phyloP scores from a whole-genome alignment of 1,139 yeast species.

The Spathaspora sp. region DNA sequence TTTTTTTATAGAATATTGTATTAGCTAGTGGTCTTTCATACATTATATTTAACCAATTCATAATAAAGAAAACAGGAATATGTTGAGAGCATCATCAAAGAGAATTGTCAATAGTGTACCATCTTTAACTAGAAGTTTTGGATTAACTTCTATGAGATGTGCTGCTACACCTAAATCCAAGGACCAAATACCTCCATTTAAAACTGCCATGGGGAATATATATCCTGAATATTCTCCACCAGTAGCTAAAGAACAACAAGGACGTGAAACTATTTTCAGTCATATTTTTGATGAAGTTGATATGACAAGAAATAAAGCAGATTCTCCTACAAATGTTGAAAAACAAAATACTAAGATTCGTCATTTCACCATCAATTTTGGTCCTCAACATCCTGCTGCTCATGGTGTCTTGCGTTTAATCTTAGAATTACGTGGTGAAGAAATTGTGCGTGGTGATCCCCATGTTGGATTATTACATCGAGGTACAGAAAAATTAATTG shows the following conservation, averaged over 20 bases:
- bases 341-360: slow-evolving; percentile 63
- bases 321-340: slow-evolving; percentile 43
- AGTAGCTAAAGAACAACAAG: slow-evolving; percentile 31
- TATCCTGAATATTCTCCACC: slow-evolving; percentile 23
- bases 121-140: slow-evolving; percentile 4
- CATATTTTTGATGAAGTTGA: slow-evolving; percentile 49
- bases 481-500: slow-evolving; percentile 88
- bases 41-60: not conserved
- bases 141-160: slow-evolving; percentile 3
- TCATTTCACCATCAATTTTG: slow-evolving; percentile 87
- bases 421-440: slow-evolving; percentile 86
- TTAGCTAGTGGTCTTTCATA: not conserved
- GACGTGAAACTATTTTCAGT: slow-evolving; percentile 43
- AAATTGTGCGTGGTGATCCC: slow-evolving; percentile 83
- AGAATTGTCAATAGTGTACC: slow-evolving; percentile 4
- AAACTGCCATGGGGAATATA: slow-evolving; percentile 34
- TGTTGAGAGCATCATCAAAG: slow-evolving; percentile 14
- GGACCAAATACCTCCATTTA: slow-evolving; percentile 27
- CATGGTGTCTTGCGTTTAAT: slow-evolving; percentile 89
- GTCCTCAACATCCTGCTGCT: slow-evolving; percentile 95
- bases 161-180: slow-evolving; percentile 15
- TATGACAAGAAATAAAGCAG: slow-evolving; percentile 48
- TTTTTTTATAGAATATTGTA: not conserved
- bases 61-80: slow-evolving; percentile 3
- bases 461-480: slow-evolving; percentile 86